phyloP scores from a whole-genome alignment of 2,329 filamentous ascomycete genomes.

The Cadophora gregata region DNA sequence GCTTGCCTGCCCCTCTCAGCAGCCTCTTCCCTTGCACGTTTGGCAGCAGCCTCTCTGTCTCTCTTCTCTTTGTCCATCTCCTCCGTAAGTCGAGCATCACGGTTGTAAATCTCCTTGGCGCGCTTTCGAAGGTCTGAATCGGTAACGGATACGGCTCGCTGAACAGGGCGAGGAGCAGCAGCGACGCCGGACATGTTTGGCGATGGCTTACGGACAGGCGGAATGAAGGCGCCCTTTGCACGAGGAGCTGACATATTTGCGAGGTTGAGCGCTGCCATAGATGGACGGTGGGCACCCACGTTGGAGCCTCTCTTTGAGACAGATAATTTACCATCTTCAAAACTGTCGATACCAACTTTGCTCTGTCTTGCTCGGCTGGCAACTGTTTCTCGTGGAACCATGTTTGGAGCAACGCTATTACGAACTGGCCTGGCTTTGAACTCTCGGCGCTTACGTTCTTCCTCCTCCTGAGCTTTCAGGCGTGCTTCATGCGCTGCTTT shows the following conservation, averaged over 20 bases:
- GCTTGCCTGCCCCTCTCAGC: constrained; percentile 64
- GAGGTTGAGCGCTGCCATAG: constrained; percentile 43
- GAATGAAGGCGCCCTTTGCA: constrained; percentile 30
- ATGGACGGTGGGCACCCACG: constrained; percentile 44
- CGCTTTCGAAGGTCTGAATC: constrained; percentile 59
- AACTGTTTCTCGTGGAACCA: constrained; percentile 60
- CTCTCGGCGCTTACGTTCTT: constrained; percentile 63
- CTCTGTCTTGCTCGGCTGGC: constrained; percentile 62
- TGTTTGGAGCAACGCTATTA: constrained; percentile 47
- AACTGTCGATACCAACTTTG: constrained; percentile 46
- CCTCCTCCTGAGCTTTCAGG: constrained; percentile 63
- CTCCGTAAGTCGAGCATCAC: constrained; percentile 55
- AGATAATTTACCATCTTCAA: constrained; percentile 32
- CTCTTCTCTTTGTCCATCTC: constrained; percentile 59
- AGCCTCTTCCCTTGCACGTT: constrained; percentile 62
- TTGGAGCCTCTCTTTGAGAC: constrained; percentile 42
- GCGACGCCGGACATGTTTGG: constrained; percentile 33
- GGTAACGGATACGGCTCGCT: constrained; percentile 56
- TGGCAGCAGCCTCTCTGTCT: constrained; percentile 60
- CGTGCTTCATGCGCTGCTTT: constrained; percentile 61
- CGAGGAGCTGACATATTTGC: constrained; percentile 42
- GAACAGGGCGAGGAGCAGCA: constrained; percentile 41
- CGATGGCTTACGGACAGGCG: constrained; percentile 35
- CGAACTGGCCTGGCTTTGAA: constrained; percentile 67
- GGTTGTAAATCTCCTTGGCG: constrained; percentile 59